Conservation (phyloP, 176 grass and related monocot genomes). For the Ensete ventricosum region DNA sequence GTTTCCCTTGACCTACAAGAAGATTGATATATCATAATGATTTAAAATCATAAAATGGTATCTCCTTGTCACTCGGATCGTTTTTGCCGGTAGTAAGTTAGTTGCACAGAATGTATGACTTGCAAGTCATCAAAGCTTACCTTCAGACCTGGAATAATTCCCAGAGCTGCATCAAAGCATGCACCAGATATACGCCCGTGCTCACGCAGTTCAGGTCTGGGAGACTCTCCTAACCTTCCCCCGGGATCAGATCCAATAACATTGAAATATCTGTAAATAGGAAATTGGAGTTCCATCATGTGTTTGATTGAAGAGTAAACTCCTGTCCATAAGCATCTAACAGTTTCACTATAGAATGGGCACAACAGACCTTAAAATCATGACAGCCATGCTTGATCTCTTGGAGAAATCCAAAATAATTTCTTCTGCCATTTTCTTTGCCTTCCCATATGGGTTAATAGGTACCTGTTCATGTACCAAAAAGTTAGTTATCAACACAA, state of each 20-base stretch:
- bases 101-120: background rate
- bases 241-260: conserved; percentile 91
- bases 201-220: conserved; percentile 66
- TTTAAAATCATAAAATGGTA: background rate
- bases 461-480: conserved; percentile 41
- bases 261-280: conserved; percentile 68
- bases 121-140: conserved; percentile 14
- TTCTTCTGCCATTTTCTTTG: conserved; percentile 97
- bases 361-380: conserved; percentile 63
- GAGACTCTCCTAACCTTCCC: conserved; percentile 79
- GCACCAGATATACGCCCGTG: conserved; percentile 87
- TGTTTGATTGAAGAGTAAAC: no score
- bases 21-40: background rate
- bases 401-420: conserved; percentile 91
- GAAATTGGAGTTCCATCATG: background rate
- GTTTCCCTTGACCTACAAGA: conserved; percentile 67
- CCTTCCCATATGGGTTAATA: conserved; percentile 90
- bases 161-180: conserved; percentile 84
- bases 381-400: conserved; percentile 66
- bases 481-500: background rate
- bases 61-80: background rate
- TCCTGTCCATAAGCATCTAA: no score
- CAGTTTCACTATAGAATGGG: no score
- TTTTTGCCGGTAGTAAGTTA: no score
- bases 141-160: conserved; percentile 84